A percentile compares a stretch with the other conserved stretches of the same genome.
These are phyloP conservation scores for Discostella stelligeroides DNA, from an alignment of 108 stramenopile genomes.

Conservation along the genomic window DNA sequence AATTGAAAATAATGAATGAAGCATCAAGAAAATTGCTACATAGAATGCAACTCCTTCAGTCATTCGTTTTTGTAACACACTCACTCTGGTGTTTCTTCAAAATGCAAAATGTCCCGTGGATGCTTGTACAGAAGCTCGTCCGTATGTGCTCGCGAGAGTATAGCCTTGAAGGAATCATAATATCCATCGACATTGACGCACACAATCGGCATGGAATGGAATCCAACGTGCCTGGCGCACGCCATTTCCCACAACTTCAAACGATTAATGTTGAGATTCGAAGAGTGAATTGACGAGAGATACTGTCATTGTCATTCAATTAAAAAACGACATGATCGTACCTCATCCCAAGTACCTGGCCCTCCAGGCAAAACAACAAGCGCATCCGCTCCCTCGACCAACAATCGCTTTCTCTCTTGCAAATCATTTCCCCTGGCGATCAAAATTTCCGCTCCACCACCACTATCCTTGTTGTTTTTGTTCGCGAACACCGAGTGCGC, in stretches of 20 bases:
- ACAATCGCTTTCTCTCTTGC: constrained; percentile 81
- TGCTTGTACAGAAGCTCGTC: constrained; percentile 65
- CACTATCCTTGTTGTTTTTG: not conserved
- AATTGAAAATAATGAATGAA: not conserved
- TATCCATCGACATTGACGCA: constrained; percentile 87
- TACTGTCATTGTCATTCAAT: constrained; percentile 9
- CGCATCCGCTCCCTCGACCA: constrained; percentile 80
- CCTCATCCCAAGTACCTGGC: constrained; percentile 91
- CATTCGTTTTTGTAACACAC: not conserved
- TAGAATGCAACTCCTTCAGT: too few species aligned
- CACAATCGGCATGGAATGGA: constrained; percentile 77
- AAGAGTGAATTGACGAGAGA: not conserved
- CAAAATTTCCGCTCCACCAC: constrained; percentile 62
- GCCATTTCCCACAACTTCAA: constrained; percentile 87
- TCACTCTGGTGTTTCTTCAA: constrained; percentile 60
- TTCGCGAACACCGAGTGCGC: constrained; percentile 57
- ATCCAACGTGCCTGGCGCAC: constrained; percentile 79
- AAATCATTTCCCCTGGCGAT: constrained; percentile 84
- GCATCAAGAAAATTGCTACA: too few species aligned
- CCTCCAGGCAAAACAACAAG: constrained; percentile 95
- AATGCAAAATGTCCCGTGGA: constrained; percentile 83
- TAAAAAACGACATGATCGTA: constrained; percentile 10
- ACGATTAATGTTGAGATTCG: not conserved
- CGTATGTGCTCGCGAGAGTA: constrained; percentile 68
- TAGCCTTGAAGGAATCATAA: constrained; percentile 76